Conservation (phyloP, 2,329 filamentous ascomycete species). For the Aspergillus glaucus region DNA sequence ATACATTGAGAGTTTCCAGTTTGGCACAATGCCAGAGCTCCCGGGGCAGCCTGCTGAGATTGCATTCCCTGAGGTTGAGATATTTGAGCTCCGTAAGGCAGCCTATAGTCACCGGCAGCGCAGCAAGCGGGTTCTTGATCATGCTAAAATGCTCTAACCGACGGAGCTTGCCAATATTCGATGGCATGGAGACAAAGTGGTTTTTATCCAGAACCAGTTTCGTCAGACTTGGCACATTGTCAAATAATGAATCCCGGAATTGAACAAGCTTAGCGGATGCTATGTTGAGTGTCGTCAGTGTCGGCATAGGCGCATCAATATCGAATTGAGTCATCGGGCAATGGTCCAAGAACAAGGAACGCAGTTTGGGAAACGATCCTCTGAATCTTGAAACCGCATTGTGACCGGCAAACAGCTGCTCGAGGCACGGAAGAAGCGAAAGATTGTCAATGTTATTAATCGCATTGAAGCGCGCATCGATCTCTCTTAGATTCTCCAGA, state of each 20-base stretch:
- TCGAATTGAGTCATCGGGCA: constrained; percentile 95
- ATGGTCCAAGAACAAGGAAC: constrained; percentile 82
- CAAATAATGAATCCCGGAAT: constrained; percentile 78
- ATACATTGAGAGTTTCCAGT: constrained; percentile 87
- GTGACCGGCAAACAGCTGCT: constrained; percentile 84
- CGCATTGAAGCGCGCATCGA: constrained; percentile 90
- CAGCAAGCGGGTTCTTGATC: constrained; percentile 79
- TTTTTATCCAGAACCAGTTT: constrained; percentile 90
- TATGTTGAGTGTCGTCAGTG: constrained; percentile 78
- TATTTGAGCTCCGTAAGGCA: constrained; percentile 77
- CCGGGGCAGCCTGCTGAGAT: constrained; percentile 76
- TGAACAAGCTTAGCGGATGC: constrained; percentile 87
- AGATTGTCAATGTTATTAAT: constrained; percentile 85
- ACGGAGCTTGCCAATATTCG: constrained; percentile 74
- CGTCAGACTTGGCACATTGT: constrained; percentile 78
- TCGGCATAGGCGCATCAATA: constrained; percentile 67
- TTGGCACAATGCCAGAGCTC: constrained; percentile 96
- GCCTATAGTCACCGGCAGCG: constrained; percentile 80
- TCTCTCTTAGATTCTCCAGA: constrained; percentile 73
- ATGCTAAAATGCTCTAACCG: constrained; percentile 89
- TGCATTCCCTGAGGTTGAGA: constrained; percentile 88
- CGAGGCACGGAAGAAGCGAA: constrained; percentile 74
- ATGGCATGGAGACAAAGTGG: constrained; percentile 84
- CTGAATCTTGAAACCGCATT: constrained; percentile 87
- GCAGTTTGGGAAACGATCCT: constrained; percentile 77